Percentiles rank a stretch among this genome's conserved stretches.
phyloP scores from a whole-genome alignment of 176 grass and related monocot genomes.

The Aechmea fasciata region DNA sequence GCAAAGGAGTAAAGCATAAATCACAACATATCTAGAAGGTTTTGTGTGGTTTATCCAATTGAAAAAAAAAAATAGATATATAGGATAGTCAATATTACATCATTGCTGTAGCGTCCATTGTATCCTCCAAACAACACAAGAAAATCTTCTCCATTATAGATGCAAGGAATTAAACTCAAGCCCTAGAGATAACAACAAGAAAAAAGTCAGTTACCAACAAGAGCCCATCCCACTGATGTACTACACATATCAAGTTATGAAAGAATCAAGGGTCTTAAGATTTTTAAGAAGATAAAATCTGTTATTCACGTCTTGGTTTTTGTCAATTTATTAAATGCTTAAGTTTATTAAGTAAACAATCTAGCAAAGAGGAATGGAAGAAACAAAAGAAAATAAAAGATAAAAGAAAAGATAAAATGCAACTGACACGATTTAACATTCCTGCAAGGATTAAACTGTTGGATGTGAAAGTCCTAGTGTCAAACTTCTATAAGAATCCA shows the following conservation, averaged over 20 bases:
- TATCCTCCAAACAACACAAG: constrained; percentile 98
- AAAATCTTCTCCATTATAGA: constrained; percentile 76
- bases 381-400: neutral
- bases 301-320: neutral
- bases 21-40: no score
- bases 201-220: constrained; percentile 24
- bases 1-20: no score
- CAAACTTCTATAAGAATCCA: neutral
- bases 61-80: constrained; percentile 15
- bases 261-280: neutral
- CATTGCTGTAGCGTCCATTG: constrained; percentile 88
- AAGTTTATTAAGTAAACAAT: neutral
- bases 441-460: neutral
- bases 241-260: neutral
- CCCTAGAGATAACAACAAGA: constrained; percentile 39
- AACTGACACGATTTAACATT: neutral
- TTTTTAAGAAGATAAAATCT: neutral
- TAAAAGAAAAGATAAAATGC: neutral
- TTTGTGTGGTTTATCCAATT: neutral
- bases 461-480: neutral
- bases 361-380: neutral
- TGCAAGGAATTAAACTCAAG: constrained; percentile 66
- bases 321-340: neutral
- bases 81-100: constrained; percentile 41
- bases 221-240: neutral